Conservation (phyloP, 441 rosid species). For the Iberis amara region DNA sequence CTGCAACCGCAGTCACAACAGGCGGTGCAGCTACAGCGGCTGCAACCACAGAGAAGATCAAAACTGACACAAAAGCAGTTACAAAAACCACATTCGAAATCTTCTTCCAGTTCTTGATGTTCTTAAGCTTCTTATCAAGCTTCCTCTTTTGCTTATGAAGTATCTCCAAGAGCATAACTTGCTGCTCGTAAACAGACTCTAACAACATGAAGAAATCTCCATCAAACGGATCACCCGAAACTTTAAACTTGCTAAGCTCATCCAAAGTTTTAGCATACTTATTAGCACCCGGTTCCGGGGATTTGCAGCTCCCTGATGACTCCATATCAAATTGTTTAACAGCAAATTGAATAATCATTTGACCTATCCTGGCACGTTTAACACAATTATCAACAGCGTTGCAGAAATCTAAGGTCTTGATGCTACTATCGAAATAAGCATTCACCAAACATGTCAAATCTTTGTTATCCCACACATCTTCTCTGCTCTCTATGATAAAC, state of each 20-base stretch:
- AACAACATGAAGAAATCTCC: conserved; percentile 50
- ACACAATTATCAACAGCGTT: conserved; percentile 52
- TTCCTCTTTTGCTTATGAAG: conserved; percentile 42
- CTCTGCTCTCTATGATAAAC: conserved; percentile 45
- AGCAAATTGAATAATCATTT: conserved; percentile 47
- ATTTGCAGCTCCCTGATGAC: no score
- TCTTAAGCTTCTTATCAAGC: conserved; percentile 57
- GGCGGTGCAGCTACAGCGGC: conserved; percentile 74
- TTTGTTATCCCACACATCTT: conserved; percentile 52
- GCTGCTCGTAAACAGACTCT: conserved; percentile 47
- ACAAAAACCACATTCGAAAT: conserved; percentile 55
- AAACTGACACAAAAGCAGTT: conserved; percentile 50
- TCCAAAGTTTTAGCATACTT: conserved; percentile 46
- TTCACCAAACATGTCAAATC: conserved; percentile 47
- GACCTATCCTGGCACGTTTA: conserved; percentile 42
- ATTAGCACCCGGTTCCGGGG: conserved; percentile 31
- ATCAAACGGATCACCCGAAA: conserved; percentile 52
- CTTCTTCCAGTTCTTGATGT: conserved; percentile 50
- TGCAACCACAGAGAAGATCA: conserved; percentile 67
- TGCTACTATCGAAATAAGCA: conserved; percentile 58
- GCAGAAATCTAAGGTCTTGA: conserved; percentile 58
- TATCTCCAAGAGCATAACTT: conserved; percentile 37
- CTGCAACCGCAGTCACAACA: conserved; percentile 49
- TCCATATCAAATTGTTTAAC: conserved; percentile 47
- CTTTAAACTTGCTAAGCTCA: conserved; percentile 50